A percentile compares a stretch with the other conserved stretches of the same genome.
Evolutionary conservation across 768 basidiomycete genomes (phyloP).

Genomic region (Podaxis pistillaris): DNA sequence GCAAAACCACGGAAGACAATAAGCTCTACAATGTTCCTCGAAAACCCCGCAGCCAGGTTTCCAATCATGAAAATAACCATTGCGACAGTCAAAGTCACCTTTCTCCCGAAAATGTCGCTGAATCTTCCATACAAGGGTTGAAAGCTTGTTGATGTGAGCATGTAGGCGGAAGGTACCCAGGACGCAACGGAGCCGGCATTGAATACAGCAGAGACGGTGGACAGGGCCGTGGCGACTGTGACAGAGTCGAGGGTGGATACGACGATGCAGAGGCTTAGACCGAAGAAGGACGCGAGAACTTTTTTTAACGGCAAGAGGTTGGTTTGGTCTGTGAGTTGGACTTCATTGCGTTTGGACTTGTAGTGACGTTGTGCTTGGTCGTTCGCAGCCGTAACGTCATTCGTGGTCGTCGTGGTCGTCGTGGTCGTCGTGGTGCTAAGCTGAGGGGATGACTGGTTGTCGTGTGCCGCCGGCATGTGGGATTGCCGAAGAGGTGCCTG

Average conservation of each 20-base stretch:
- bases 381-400: neutral
- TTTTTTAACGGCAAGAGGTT: slow-evolving; percentile 68
- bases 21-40: slow-evolving; percentile 60
- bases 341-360: neutral
- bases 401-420: neutral
- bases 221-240: slow-evolving; percentile 72
- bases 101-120: slow-evolving; percentile 68
- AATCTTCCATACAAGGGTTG: slow-evolving; percentile 62
- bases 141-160: slow-evolving; percentile 65
- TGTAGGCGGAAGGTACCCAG: slow-evolving; percentile 74
- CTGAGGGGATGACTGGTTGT: neutral
- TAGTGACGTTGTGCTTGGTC: neutral
- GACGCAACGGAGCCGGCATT: slow-evolving; percentile 60
- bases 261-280: slow-evolving; percentile 59
- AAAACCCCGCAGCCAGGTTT: slow-evolving; percentile 64
- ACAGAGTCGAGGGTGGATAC: slow-evolving; percentile 69
- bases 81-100: slow-evolving; percentile 52
- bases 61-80: slow-evolving; percentile 68
- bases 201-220: slow-evolving; percentile 66
- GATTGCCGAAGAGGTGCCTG: neutral
- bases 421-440: neutral
- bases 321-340: slow-evolving; percentile 61
- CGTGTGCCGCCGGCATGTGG: neutral
- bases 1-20: slow-evolving; percentile 70
- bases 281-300: slow-evolving; percentile 59